These are phyloP conservation scores for Postia placenta DNA, from an alignment of 768 basidiomycete species.

Conservation along the genomic window DNA sequence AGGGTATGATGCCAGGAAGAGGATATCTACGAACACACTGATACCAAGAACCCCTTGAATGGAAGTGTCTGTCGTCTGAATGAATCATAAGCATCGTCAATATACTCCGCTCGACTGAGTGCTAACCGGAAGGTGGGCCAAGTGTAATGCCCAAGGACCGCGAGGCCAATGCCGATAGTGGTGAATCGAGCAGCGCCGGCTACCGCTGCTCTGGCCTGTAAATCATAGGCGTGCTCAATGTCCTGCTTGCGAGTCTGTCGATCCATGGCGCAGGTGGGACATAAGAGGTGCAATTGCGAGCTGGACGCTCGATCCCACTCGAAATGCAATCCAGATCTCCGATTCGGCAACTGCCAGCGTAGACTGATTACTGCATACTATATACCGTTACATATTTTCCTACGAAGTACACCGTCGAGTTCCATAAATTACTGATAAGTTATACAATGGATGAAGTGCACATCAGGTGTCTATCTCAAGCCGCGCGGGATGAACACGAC, in stretches of 20 bases:
- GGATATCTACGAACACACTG: constrained; percentile 38
- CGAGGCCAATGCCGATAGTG: constrained; percentile 51
- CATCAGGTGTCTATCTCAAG: not conserved
- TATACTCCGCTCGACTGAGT: not conserved
- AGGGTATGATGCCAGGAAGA: not conserved
- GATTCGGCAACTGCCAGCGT: too few species aligned
- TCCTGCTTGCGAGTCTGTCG: constrained; percentile 18
- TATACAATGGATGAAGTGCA: too few species aligned
- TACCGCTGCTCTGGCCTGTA: constrained; percentile 14
- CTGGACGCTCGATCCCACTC: too few species aligned
- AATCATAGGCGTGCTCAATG: constrained; percentile 19
- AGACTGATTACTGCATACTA: too few species aligned
- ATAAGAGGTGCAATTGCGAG: too few species aligned
- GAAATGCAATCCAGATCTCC: too few species aligned
- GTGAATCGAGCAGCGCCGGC: constrained; percentile 52
- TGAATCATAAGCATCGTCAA: not conserved
- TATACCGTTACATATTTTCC: too few species aligned
- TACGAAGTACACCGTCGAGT: too few species aligned
- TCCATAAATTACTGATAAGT: too few species aligned
- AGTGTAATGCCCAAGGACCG: constrained; percentile 57
- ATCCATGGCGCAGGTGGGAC: constrained; percentile 9
- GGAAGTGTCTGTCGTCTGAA: constrained; percentile 71
- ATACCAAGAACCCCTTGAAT: constrained; percentile 77
- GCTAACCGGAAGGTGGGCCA: constrained; percentile 70
- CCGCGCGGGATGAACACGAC: constrained; percentile 21